These are phyloP conservation scores for Funneliformis mosseae DNA, from an alignment of 192 early-diverging fungal genomes.

Conservation along the genomic window DNA sequence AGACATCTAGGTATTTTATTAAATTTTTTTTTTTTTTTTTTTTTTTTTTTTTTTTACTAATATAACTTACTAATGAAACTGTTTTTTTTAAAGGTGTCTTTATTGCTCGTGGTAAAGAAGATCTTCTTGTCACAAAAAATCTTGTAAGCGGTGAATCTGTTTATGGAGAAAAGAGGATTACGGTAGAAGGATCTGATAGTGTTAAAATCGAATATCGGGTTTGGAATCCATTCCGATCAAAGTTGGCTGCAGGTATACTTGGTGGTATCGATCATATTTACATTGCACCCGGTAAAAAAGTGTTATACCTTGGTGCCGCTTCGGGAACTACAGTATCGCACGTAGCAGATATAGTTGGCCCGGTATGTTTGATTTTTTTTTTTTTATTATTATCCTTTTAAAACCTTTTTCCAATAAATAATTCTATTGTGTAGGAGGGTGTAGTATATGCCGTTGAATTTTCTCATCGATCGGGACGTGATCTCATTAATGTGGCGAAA, in stretches of 20 bases:
- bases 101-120: constrained; percentile 98
- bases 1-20: constrained; percentile 74
- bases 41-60: background rate
- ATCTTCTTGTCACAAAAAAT: constrained; percentile 98
- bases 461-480: constrained; percentile 98
- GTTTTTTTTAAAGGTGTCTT: constrained; percentile 74
- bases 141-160: constrained; percentile 95
- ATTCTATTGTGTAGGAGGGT: constrained; percentile 61
- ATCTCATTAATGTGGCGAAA: constrained; percentile 99
- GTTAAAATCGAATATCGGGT: constrained; percentile 98
- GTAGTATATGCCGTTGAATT: constrained; percentile 99
- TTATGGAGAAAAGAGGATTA: constrained; percentile 98
- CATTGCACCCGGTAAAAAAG: constrained; percentile 94
- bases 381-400: background rate
- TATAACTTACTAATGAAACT: background rate
- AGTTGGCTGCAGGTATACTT: constrained; percentile 96
- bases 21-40: background rate
- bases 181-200: constrained; percentile 91
- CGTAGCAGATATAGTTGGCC: constrained; percentile 96
- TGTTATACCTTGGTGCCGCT: constrained; percentile 96
- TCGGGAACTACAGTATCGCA: constrained; percentile 94
- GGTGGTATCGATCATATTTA: constrained; percentile 96
- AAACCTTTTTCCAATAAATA: background rate
- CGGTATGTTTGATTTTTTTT: constrained; percentile 50
- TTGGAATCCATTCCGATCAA: constrained; percentile 99